phyloP scores from a whole-genome alignment of 2,329 filamentous ascomycete genomes.

The Biscogniauxia marginata region DNA sequence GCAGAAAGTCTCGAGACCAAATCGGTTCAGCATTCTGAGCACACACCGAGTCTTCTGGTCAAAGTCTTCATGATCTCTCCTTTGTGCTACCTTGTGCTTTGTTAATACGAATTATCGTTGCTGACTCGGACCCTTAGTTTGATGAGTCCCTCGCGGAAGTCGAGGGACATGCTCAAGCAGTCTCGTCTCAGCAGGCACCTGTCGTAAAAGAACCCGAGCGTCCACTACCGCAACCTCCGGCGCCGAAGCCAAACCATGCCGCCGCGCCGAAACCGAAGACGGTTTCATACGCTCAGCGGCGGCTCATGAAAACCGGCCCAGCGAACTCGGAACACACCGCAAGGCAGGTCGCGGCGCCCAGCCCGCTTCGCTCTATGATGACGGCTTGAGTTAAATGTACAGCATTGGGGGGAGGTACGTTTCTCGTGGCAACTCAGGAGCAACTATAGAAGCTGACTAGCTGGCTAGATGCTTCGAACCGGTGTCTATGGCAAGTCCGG shows the following conservation, averaged over 20 bases:
- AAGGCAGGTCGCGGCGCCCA: constrained; percentile 57
- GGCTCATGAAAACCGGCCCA: constrained; percentile 45
- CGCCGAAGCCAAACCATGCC: constrained; percentile 31
- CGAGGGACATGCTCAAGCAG: constrained; percentile 80
- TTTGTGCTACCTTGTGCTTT: not conserved
- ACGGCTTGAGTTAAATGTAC: constrained; percentile 46
- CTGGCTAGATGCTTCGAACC: constrained; percentile 15
- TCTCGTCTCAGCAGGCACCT: constrained; percentile 39
- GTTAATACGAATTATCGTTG: constrained; percentile 8
- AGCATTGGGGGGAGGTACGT: constrained; percentile 31
- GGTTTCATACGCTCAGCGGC: constrained; percentile 42
- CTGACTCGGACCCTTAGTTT: constrained; percentile 72
- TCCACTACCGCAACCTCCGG: constrained; percentile 43
- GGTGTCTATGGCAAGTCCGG: constrained; percentile 17
- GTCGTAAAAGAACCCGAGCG: constrained; percentile 37
- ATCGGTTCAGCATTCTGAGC: constrained; percentile 18
- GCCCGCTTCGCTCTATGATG: constrained; percentile 68
- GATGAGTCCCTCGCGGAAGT: constrained; percentile 74
- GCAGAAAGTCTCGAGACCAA: constrained; percentile 4
- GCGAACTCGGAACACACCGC: constrained; percentile 45
- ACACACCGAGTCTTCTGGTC: not conserved
- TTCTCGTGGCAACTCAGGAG: not conserved
- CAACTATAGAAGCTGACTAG: constrained; percentile 9
- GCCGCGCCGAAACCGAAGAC: constrained; percentile 31
- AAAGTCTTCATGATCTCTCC: not conserved